Evolutionary conservation across 805 yeast species (phyloP), one percentile per base, ranked within the genome.

Genomic region (Maudiozyma serrabonitensis): DNA sequence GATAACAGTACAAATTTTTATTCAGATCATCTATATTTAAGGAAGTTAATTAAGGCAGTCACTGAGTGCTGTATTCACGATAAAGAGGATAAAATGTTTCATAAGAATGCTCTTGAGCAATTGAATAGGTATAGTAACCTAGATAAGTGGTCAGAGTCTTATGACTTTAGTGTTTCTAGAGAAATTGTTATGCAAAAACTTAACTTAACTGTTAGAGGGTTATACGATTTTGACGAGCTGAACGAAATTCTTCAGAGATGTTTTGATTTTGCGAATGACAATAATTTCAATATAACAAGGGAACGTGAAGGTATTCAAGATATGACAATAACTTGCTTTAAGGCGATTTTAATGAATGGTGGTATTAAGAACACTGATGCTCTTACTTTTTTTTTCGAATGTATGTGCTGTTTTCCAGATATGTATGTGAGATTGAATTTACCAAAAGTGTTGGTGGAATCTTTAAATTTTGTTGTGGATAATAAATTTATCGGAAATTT

Each of bases 121-220:
- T 71, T 93, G 43, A 79, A 82, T 49, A 75, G 97, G 51, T 75
- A 81, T 52, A 79, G 81, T 55, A 80, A 89, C 53, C 74, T 93
- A 68, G 98, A 91, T 59, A 81, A 78, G 41, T 88, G 95, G 95
- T 73, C 84, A 7, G 91, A 96, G 1, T 82, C 95, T 0, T 80
- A 77, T 53, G 82, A 62, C 39, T 50, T 62, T 11, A 46, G 56
- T 43, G 80, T 47, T 63, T 75, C 50, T 53, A 74, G 37, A 69
- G 86, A 39, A 74, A 89, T 16, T 66, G 72, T 26, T 69, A 78
- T 5, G 78, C 89, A 79, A 54, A 85, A 83, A 54, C 73, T 85
- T 41, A 64, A 71, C 37, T 67, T 93, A 41, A 80, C 84, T 0
- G 64, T 75, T 12, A 69, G 70, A 18, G 87, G 88, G 0, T 64